These are phyloP conservation scores for Candida ipomoeae DNA, from an alignment of 805 yeast genomes.

Conservation along the genomic window DNA sequence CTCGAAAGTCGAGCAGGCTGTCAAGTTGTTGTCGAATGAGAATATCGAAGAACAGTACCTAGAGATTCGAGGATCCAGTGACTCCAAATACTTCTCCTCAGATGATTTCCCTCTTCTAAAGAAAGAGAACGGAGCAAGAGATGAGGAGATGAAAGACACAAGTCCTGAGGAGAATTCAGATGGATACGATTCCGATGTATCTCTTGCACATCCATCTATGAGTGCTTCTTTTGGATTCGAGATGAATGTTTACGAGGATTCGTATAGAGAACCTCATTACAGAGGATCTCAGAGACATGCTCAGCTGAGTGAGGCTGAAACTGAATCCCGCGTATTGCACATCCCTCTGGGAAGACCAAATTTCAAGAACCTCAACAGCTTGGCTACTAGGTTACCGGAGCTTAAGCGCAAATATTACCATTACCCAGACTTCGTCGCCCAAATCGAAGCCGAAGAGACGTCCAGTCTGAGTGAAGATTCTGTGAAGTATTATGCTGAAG, in stretches of 20 bases:
- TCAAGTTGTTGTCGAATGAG: constrained; percentile 22
- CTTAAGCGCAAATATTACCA: constrained; percentile 31
- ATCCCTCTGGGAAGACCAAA: constrained; percentile 44
- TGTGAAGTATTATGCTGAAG: constrained; percentile 1
- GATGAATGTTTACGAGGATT: constrained; percentile 37
- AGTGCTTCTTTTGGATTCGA: constrained; percentile 48
- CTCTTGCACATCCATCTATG: constrained; percentile 50
- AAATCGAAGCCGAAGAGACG: not conserved
- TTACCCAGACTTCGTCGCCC: constrained; percentile 21
- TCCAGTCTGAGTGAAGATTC: not conserved
- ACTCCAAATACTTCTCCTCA: constrained; percentile 17
- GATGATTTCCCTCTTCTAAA: constrained; percentile 35
- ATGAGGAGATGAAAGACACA: constrained; percentile 1
- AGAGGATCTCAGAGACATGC: not conserved
- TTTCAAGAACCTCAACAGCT: constrained; percentile 37
- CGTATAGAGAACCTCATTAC: not conserved
- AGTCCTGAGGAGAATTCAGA: constrained; percentile 12
- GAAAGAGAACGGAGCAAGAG: not conserved
- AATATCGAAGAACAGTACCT: constrained; percentile 22
- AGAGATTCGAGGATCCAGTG: constrained; percentile 14
- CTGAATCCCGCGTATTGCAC: constrained; percentile 20
- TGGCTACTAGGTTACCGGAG: constrained; percentile 27
- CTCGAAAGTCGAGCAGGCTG: constrained; percentile 46
- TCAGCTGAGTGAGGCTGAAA: not conserved
- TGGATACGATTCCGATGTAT: constrained; percentile 45